Base-by-base conservation (phyloP, 2,329 filamentous ascomycete genomes). In the Esteya vermicola region DNA sequence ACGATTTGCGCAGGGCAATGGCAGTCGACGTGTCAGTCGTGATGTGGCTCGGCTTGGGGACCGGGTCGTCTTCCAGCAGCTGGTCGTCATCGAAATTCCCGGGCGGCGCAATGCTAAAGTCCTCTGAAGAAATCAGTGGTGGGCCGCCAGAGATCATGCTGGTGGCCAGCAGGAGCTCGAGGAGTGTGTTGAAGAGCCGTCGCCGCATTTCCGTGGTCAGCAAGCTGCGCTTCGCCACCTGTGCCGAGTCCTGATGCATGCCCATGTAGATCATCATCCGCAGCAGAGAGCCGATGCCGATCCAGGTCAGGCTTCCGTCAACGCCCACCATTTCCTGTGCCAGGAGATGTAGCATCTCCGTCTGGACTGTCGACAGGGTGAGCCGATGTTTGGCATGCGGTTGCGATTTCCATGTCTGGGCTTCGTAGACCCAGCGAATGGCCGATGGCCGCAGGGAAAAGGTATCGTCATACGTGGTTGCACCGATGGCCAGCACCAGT, bases 351-450 rank as follows among this genome's bases (percentile, higher is more conserved):
- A 77, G 60, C 33, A 69, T 63, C 52, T 68, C 63, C 22, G 62
- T 64, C 51, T 76, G 72, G 1, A 77, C 47, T 2, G 59, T 58
- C 1, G 57, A 50, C 9, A 73, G 57, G 28, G 61, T 67, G 43
- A 73, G 56, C 20, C 64, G 60, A 3, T 57, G 54, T 52, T 75
- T 75, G 42, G 64, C 62, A 1, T 60, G 56, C 0, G 68, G 65
- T 36, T 44, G 40, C 16, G 43, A 33, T 5, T 72, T 56, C 65
- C 68, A 74, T 12, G 61, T 50, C 44, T 70, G 66, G 1, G 64
- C 69, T 39, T 72, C 68, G 37, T 67, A 62, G 2, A 73, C 58
- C 69, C 70, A 75, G 31, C 61, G 62, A 16, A 59, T 53, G 0
- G 68, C 65, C 4, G 52, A 50, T 4, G 54, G 48, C 20, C 66